Base-by-base conservation (phyloP, 1,139 yeast species). In the Spathaspora jeffriesii region DNA sequence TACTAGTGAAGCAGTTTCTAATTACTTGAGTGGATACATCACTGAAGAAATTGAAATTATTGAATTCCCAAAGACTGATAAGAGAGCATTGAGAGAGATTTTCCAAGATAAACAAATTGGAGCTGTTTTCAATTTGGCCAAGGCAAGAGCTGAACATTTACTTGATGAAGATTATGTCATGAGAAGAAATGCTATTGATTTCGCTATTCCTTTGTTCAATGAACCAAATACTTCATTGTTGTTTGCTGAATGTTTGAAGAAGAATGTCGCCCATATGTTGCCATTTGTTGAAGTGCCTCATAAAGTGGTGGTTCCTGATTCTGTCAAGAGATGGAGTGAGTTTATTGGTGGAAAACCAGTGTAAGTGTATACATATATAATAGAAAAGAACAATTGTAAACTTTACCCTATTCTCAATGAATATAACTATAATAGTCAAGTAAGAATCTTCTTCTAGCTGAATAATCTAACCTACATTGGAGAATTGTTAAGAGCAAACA, bases 181-280 rank as follows among this genome's bases (percentile, higher is more conserved):
- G 98, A 86, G 99, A 78, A 86, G 99, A 76, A 93, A 92, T 67
- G 98, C 99, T 45, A 95, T 93, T 72, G 99, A 93, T 70, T 93
- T 95, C 67, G 98, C 89, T 50, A 87, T 93, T 61, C 97, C 99
- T 43, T 78, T 93, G 66, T 92, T 93, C 76, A 93, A 93, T 64
- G 99, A 93, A 72, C 97, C 98, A 55, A 85, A 90, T 65, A 93
- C 99, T 28, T 86, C 97, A 4, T 68, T 84, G 59, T 75, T 95
- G 58, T 93, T 95, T 68, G 92, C 98, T 21, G 76, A 84, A 63
- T 89, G 97, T 55, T 79, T 93, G 71, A 81, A 81, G 58, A 82
- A 73, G 48, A 90, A 90, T 65, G 79, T 93, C 43, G 84, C 82
- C 32, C 68, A 71, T 45, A 85, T 85, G 67, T 62, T 64, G 41